phyloP scores from a whole-genome alignment of 768 basidiomycete genomes.

The Agaricus blazei region DNA sequence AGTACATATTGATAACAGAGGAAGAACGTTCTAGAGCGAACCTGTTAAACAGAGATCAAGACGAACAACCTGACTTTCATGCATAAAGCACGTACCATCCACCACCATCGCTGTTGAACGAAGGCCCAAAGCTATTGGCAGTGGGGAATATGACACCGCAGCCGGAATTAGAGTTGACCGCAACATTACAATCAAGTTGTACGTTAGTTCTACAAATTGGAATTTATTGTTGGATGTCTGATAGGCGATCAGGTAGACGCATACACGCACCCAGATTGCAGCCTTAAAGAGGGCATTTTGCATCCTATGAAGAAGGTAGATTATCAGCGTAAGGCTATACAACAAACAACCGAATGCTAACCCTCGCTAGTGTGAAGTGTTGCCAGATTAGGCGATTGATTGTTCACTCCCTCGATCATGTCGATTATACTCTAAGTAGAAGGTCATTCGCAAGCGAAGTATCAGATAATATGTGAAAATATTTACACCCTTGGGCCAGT shows the following conservation, averaged over 20 bases:
- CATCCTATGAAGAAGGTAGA: conserved; percentile 16
- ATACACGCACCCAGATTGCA: conserved; percentile 37
- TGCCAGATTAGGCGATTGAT: conserved; percentile 29
- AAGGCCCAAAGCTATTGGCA: conserved; percentile 46
- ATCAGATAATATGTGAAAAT: not conserved
- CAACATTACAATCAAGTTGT: conserved; percentile 20
- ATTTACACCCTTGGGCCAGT: conserved; percentile 43
- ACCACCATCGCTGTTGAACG: conserved; percentile 53
- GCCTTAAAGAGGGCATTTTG: conserved; percentile 23
- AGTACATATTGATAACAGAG: conserved; percentile 61
- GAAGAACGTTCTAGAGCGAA: conserved; percentile 59
- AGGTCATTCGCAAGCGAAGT: not conserved
- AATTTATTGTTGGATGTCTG: not conserved
- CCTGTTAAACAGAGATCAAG: conserved; percentile 23
- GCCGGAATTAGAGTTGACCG: conserved; percentile 20
- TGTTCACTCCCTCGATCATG: conserved; percentile 37
- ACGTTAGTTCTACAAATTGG: conserved; percentile 16
- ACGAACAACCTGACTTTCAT: too few relatives aligned
- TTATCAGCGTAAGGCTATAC: conserved; percentile 14
- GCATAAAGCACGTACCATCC: conserved; percentile 41
- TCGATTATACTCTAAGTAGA: conserved; percentile 31
- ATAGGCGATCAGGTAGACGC: not conserved
- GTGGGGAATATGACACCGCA: conserved; percentile 26
- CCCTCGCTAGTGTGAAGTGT: conserved; percentile 35
- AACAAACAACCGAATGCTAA: conserved; percentile 34